Conservation (phyloP, 2,329 filamentous ascomycete genomes). For the Aspergillus vadensis region DNA sequence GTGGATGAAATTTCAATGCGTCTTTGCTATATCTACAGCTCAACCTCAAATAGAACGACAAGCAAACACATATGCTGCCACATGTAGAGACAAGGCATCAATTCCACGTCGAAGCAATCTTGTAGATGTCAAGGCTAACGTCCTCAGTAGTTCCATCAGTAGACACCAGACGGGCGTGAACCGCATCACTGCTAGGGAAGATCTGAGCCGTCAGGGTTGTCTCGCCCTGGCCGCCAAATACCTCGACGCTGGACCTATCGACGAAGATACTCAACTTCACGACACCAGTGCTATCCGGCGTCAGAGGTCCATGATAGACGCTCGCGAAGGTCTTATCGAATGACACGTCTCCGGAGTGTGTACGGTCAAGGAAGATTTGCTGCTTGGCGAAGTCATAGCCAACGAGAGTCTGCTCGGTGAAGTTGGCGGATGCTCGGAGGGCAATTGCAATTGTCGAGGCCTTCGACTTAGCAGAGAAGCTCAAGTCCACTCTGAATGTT, state of each 20-base stretch:
- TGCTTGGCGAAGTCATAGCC: conserved; percentile 31
- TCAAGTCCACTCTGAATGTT: conserved; percentile 22
- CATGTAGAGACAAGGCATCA: not conserved
- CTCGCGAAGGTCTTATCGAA: conserved; percentile 29
- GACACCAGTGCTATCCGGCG: conserved; percentile 17
- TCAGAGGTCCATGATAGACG: conserved; percentile 23
- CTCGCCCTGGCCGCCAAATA: conserved; percentile 31
- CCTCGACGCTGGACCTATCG: conserved; percentile 34
- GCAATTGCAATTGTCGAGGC: conserved; percentile 22
- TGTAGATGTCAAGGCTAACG: not conserved
- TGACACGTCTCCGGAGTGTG: conserved; percentile 22
- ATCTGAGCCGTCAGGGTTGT: conserved; percentile 31
- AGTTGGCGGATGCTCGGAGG: conserved; percentile 22
- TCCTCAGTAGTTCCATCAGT: not conserved
- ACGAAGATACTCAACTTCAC: conserved; percentile 29
- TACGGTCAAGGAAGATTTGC: conserved; percentile 29
- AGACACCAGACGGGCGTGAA: not conserved
- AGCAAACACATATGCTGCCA: no score
- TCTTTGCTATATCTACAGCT: no score
- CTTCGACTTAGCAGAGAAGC: conserved; percentile 16
- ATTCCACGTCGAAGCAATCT: not conserved
- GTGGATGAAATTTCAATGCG: no score
- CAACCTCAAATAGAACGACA: no score
- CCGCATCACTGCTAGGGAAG: conserved; percentile 26
- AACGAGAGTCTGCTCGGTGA: conserved; percentile 26